Evolutionary conservation across 257 asterid species (phyloP).

Genomic region (Leonotis leonurus): DNA sequence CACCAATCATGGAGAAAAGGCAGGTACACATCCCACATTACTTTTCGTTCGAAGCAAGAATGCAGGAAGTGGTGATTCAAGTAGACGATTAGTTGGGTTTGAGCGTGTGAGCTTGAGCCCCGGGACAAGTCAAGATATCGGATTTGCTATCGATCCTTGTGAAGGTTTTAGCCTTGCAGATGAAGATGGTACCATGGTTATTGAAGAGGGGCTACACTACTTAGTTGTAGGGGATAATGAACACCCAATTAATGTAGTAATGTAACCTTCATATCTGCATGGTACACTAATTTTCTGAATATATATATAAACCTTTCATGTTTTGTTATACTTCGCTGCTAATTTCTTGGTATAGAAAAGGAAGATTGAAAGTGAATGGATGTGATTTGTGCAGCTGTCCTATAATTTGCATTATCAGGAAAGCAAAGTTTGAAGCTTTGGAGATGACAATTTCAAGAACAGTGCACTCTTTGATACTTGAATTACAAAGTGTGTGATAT

Average conservation of each 20-base stretch:
- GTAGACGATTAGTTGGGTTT: conserved; percentile 46
- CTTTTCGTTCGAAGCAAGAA: conserved; percentile 28
- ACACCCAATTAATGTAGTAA: conserved; percentile 29
- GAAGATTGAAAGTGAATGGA: neutral
- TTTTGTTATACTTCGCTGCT: neutral
- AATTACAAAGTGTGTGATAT: no score
- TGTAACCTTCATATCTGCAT: conserved; percentile 22
- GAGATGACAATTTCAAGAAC: neutral
- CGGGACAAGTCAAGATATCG: conserved; percentile 24
- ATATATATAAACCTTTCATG: neutral
- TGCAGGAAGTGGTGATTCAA: conserved; percentile 21
- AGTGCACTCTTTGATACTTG: no score
- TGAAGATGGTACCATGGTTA: conserved; percentile 35
- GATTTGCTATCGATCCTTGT: conserved; percentile 39
- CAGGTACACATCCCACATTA: conserved; percentile 45
- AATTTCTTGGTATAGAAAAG: neutral
- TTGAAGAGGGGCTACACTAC: conserved; percentile 37
- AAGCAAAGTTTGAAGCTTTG: neutral
- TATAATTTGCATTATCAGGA: no score
- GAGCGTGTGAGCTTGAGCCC: conserved; percentile 33
- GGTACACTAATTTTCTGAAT: no score
- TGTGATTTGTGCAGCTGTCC: no score
- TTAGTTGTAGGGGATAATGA: conserved; percentile 40
- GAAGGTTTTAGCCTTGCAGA: conserved; percentile 41
- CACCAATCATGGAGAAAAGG: conserved; percentile 34